phyloP scores from a whole-genome alignment of 2,329 filamentous ascomycete genomes.

The Ceratocystis variospora region DNA sequence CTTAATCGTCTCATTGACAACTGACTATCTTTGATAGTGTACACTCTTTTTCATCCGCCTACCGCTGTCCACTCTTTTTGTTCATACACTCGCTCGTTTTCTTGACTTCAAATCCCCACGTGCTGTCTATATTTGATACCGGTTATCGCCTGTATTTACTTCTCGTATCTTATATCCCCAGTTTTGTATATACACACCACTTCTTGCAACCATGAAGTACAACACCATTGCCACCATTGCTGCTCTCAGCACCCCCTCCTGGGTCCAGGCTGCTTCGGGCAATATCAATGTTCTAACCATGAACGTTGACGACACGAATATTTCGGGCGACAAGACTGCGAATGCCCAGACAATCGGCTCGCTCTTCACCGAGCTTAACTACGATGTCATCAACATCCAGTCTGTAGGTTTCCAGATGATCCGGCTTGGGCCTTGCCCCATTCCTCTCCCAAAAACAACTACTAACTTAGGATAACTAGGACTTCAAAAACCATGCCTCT shows the following conservation, averaged over 20 bases:
- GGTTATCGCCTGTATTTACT: background rate
- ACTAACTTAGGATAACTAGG: conserved; percentile 24
- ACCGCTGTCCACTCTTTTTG: too few relatives aligned
- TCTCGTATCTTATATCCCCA: background rate
- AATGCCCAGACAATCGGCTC: conserved; percentile 45
- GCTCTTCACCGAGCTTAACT: conserved; percentile 41
- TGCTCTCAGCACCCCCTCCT: conserved; percentile 13
- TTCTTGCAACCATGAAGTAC: conserved; percentile 16
- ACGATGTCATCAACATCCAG: conserved; percentile 51
- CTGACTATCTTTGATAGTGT: background rate
- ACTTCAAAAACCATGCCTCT: conserved; percentile 54
- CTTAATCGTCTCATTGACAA: background rate
- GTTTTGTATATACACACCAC: background rate
- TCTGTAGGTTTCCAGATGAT: conserved; percentile 32
- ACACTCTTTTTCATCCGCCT: background rate
- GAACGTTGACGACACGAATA: conserved; percentile 49
- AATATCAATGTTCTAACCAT: conserved; percentile 40
- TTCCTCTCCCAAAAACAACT: background rate
- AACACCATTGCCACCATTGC: conserved; percentile 8
- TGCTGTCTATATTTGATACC: background rate
- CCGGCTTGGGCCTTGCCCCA: background rate
- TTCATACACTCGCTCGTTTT: background rate
- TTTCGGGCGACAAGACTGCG: conserved; percentile 45
- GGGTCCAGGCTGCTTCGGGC: conserved; percentile 21
- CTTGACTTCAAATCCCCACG: background rate